Percentiles rank a stretch among this genome's conserved stretches.
Conservation (phyloP, 2,329 filamentous ascomycete species). For the Metarhizium brunneum region DNA sequence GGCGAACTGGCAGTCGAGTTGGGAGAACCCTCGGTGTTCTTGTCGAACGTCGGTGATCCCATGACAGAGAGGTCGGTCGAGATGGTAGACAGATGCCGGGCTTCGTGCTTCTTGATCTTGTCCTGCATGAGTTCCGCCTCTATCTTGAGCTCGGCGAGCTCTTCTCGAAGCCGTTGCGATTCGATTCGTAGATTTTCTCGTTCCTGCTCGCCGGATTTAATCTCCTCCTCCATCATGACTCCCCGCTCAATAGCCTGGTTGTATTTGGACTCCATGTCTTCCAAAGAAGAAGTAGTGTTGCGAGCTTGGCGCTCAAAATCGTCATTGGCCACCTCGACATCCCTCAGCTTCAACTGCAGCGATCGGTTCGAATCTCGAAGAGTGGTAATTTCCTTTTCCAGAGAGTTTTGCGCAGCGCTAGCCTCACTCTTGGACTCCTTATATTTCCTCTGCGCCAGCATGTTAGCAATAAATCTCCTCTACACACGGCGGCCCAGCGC, state of each 20-base stretch:
- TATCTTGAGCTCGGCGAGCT: slow-evolving; percentile 86
- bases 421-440: slow-evolving; percentile 89
- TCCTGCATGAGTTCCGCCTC: slow-evolving; percentile 91
- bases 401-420: slow-evolving; percentile 68
- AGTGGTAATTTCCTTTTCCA: slow-evolving; percentile 94
- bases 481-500: no score
- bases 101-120: slow-evolving; percentile 70
- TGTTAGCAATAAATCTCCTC: slow-evolving; percentile 2
- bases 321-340: slow-evolving; percentile 97
- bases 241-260: slow-evolving; percentile 86
- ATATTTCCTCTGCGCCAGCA: slow-evolving; percentile 68
- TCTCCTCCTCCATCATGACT: slow-evolving; percentile 92
- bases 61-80: slow-evolving; percentile 53
- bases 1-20: slow-evolving; percentile 82
- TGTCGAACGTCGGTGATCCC: slow-evolving; percentile 65
- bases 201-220: slow-evolving; percentile 85
- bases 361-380: slow-evolving; percentile 78
- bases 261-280: slow-evolving; percentile 95
- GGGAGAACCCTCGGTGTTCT: slow-evolving; percentile 63
- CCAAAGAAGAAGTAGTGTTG: slow-evolving; percentile 89
- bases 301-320: slow-evolving; percentile 95
- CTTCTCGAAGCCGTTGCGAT: slow-evolving; percentile 78
- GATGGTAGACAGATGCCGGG: slow-evolving; percentile 47
- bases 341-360: slow-evolving; percentile 73
- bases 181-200: slow-evolving; percentile 84